These are phyloP conservation scores for Periconia sp. DNA, from an alignment of 2,329 filamentous ascomycete genomes.

Conservation along the genomic window DNA sequence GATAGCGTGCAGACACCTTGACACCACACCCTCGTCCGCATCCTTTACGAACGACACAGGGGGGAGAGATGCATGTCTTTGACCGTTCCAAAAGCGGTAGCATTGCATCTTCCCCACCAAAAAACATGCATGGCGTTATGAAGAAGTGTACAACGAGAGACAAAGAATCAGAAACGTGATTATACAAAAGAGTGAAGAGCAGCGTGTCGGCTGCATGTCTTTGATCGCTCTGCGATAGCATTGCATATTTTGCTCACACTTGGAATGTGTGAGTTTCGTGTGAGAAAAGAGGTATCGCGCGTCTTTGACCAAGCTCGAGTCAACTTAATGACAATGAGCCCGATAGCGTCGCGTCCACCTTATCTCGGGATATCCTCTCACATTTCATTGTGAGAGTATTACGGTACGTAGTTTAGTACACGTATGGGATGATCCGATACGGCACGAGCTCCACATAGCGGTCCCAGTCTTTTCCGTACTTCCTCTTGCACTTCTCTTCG, in stretches of 20 bases:
- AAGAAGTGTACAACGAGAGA: too few species aligned
- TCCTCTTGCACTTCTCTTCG: slow-evolving; percentile 85
- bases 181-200: background rate
- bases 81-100: background rate
- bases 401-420: slow-evolving; percentile 63
- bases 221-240: slow-evolving; percentile 24
- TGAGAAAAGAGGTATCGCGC: slow-evolving; percentile 12
- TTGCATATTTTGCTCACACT: slow-evolving; percentile 17
- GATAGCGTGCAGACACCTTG: background rate
- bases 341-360: slow-evolving; percentile 29
- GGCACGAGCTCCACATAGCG: slow-evolving; percentile 81
- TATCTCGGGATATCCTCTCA: background rate
- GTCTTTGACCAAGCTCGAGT: slow-evolving; percentile 26
- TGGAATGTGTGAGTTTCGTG: background rate
- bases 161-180: background rate
- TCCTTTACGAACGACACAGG: background rate
- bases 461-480: slow-evolving; percentile 93
- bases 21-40: background rate
- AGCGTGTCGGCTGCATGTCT: slow-evolving; percentile 5
- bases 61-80: slow-evolving; percentile 1
- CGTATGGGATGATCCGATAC: slow-evolving; percentile 79
- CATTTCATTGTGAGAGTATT: background rate
- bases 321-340: background rate
- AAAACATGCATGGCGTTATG: too few species aligned
- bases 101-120: background rate